Evolutionary conservation across 306 rosid genomes (phyloP), one percentile per base, ranked within the genome.

Genomic region (Datisca glomerata): DNA sequence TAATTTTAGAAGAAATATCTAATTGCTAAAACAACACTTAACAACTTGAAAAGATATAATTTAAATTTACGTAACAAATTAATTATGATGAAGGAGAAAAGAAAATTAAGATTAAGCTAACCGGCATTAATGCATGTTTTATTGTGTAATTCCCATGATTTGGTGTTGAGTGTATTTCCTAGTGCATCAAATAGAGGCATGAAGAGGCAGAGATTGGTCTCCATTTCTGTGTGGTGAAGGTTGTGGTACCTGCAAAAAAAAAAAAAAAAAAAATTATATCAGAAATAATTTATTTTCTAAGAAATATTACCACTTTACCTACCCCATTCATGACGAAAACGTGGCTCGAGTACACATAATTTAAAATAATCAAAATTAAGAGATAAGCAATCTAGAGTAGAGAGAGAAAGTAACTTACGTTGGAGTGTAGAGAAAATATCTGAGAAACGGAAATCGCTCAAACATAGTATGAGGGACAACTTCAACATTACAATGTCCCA

Each of bases 181-280:
- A 91, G 29, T 3, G 62, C 85, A 33, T 91, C 96, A 53, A 91
- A 91, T 42, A 91, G 71, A 46, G 98, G 98, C 98, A 91, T 85
- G 47, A 85, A 91, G 60, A 91, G 94, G 78, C 98, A 84, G 80
- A 91, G 80, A 51, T 91, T 91, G 55, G 92, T 49, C 18, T 43
- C 73, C 79, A 59, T 75, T 15, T 85, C 78, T 20, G 81, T 59
- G 54, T 69, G 94, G 65, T 91, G 98, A 37, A 91, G 71, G 45
- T 59, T 63, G 57, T 80, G 82, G 72, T 80, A 91, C 61, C 98
- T 91, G 84, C 78, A 68, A 18, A 33, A 6, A 8, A n/a, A n/a
- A n/a, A n/a, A n/a, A n/a, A n/a, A n/a, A n/a, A n/a, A n/a, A n/a
- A n/a, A n/a, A n/a, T n/a, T n/a, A n/a, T n/a, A n/a, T n/a, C n/a